Percentiles rank a stretch among this genome's conserved stretches.
These are phyloP conservation scores for Artemisia argyi DNA, from an alignment of 129 eudicot species.

Conservation along the genomic window DNA sequence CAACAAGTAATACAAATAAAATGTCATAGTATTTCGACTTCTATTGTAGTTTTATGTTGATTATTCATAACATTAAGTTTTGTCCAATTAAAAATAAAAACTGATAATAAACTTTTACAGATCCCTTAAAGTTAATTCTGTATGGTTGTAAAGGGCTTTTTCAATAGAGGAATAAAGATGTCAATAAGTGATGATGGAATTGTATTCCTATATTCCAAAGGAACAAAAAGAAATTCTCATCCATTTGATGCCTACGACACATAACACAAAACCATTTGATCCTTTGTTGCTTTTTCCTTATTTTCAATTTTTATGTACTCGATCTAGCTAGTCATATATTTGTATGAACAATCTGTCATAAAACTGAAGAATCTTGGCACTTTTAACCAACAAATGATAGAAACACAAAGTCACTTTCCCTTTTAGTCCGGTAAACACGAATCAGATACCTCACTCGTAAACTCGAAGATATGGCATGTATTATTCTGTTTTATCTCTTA, in stretches of 20 bases:
- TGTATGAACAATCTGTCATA: constrained; percentile 1
- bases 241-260: constrained; percentile 18
- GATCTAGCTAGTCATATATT: neutral
- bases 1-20: neutral
- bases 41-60: neutral
- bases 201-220: constrained; percentile 28
- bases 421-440: constrained; percentile 32
- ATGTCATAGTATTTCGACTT: neutral
- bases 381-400: constrained; percentile 22
- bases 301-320: neutral
- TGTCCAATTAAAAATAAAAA: neutral
- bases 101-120: neutral
- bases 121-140: neutral
- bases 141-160: constrained; percentile 11
- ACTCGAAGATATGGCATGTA: neutral
- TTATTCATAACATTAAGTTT: neutral
- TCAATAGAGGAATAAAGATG: constrained; percentile 14
- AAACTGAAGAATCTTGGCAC: constrained; percentile 4
- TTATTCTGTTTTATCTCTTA: neutral
- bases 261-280: constrained; percentile 7
- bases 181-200: constrained; percentile 16
- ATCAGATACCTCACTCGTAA: constrained; percentile 42
- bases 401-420: constrained; percentile 37
- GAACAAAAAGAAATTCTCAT: constrained; percentile 18
- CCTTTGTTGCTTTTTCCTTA: constrained; percentile 10